Evolutionary conservation across 345 rosid species (phyloP).

Genomic region (Melastoma malabathricum): DNA sequence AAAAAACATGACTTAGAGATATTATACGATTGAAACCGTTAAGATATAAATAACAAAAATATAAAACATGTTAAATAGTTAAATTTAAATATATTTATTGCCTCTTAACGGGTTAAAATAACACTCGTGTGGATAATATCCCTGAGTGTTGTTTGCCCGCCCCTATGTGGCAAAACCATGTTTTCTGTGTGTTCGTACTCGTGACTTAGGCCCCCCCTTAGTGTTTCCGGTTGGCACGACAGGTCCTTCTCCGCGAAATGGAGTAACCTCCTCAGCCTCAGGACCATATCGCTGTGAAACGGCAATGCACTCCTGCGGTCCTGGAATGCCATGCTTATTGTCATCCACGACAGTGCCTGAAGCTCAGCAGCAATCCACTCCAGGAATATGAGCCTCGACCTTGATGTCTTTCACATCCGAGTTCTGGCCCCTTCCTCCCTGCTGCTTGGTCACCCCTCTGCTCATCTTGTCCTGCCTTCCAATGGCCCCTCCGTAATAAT

Average conservation of each 20-base stretch:
- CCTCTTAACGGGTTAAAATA: no score
- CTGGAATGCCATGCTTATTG: slow-evolving; percentile 74
- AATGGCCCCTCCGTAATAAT: slow-evolving; percentile 65
- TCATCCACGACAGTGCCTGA: slow-evolving; percentile 98
- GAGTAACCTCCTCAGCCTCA: slow-evolving; percentile 85
- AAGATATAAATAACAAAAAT: no score
- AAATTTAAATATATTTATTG: no score
- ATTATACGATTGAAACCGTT: no score
- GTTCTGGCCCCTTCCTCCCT: slow-evolving; percentile 34
- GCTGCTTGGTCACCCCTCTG: slow-evolving; percentile 38
- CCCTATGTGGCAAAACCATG: no score
- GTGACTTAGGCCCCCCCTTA: slow-evolving; percentile 6
- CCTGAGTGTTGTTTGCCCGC: no score
- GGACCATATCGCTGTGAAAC: slow-evolving; percentile 90
- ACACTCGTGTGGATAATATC: no score
- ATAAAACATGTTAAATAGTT: no score
- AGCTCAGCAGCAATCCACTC: slow-evolving; percentile 84
- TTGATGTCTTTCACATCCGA: slow-evolving; percentile 66
- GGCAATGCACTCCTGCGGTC: slow-evolving; percentile 87
- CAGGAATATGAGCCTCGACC: slow-evolving; percentile 66
- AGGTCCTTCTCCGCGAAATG: slow-evolving; percentile 92
- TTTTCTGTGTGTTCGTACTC: not conserved
- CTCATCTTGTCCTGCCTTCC: slow-evolving; percentile 33
- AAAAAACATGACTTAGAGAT: no score
- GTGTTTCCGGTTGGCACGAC: slow-evolving; percentile 34